Conservation (phyloP, 2,329 filamentous ascomycete genomes). For the Albophoma yamanashiensis region DNA sequence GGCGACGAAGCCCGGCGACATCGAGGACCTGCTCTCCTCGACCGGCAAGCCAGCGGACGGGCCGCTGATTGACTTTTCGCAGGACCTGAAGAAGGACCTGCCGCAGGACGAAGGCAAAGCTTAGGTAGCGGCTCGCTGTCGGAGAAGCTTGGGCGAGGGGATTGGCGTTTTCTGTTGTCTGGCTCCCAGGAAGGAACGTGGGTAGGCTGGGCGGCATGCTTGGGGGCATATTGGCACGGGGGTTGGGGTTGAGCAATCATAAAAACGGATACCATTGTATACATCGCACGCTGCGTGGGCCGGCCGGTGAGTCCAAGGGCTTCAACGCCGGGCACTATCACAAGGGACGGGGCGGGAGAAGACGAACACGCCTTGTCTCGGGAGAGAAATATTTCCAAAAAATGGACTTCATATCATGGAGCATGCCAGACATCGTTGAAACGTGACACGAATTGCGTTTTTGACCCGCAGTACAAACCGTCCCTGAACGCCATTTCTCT, state of each 20-base stretch:
- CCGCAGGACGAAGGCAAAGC: slow-evolving; percentile 16
- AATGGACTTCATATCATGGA: slow-evolving; percentile 3
- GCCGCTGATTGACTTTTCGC: slow-evolving; percentile 44
- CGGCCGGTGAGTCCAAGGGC: background rate
- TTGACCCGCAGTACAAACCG: slow-evolving; percentile 7
- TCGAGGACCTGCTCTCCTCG: slow-evolving; percentile 30
- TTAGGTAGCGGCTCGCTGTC: background rate
- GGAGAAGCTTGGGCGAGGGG: background rate
- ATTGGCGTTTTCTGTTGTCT: slow-evolving; percentile 2
- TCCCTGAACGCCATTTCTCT: slow-evolving; percentile 14
- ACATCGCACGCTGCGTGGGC: background rate
- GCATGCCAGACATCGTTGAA: slow-evolving; percentile 7
- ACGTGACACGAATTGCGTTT: slow-evolving; percentile 6
- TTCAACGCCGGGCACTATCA: slow-evolving; percentile 3
- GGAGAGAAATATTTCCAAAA: slow-evolving; percentile 1
- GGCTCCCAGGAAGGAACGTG: background rate
- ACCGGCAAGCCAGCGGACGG: slow-evolving; percentile 38
- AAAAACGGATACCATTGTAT: background rate
- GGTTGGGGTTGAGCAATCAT: background rate
- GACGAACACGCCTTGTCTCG: background rate
- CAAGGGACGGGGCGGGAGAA: background rate
- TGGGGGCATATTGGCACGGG: background rate
- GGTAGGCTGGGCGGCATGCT: background rate
- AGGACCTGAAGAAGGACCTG: slow-evolving; percentile 40
- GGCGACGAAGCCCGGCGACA: slow-evolving; percentile 20